phyloP scores from a whole-genome alignment of 106 monocot genomes.

The Phalaenopsis equestris region DNA sequence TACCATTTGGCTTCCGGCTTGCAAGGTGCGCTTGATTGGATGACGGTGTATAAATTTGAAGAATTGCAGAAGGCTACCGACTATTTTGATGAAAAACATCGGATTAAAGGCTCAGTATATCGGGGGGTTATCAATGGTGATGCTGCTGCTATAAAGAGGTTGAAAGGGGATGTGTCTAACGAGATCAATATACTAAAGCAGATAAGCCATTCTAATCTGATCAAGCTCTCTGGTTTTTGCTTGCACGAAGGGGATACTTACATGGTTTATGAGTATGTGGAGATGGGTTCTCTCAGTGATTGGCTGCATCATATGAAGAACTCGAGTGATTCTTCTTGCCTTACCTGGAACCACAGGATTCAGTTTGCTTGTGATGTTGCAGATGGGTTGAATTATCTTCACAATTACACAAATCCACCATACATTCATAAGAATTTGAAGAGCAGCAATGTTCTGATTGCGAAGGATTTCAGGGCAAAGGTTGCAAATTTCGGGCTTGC shows the following conservation, averaged over 20 bases:
- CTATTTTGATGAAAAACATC: constrained; percentile 37
- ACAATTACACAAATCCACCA: constrained; percentile 60
- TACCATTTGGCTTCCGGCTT: constrained; percentile 20
- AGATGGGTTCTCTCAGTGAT: constrained; percentile 66
- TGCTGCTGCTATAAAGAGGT: constrained; percentile 59
- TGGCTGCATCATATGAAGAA: constrained; percentile 37
- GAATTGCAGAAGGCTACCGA: constrained; percentile 69
- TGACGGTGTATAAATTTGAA: constrained; percentile 55
- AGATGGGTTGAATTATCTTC: constrained; percentile 77
- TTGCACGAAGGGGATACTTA: constrained; percentile 58
- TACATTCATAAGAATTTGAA: constrained; percentile 80
- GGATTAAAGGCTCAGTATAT: constrained; percentile 68
- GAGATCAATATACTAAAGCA: constrained; percentile 69
- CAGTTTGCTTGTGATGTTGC: constrained; percentile 72
- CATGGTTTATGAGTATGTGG: constrained; percentile 77
- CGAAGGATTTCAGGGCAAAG: constrained; percentile 57
- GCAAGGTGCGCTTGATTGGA: constrained; percentile 43
- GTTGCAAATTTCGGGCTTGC: constrained; percentile 64
- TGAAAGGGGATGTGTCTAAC: constrained; percentile 51
- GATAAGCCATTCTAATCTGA: constrained; percentile 69
- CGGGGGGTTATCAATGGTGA: constrained; percentile 61
- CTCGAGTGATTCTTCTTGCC: background rate
- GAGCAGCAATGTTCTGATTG: constrained; percentile 72
- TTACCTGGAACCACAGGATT: constrained; percentile 69
- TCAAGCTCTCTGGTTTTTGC: constrained; percentile 81